Evolutionary conservation across 2,329 filamentous ascomycete species (phyloP).

Genomic region (Alternaria gaisen): DNA sequence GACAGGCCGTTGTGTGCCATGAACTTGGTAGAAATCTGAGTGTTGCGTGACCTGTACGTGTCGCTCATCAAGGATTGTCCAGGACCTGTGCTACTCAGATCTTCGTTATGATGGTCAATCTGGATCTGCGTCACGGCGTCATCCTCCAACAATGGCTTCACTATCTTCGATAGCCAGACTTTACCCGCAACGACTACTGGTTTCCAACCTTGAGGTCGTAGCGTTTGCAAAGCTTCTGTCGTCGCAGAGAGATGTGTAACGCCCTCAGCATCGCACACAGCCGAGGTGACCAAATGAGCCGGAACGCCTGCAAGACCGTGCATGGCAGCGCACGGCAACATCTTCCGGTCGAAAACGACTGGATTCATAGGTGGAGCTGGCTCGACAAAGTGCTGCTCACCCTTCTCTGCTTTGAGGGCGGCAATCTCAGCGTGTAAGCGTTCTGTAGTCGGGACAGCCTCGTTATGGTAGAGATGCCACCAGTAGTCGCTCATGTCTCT

Average conservation of each 20-base stretch:
- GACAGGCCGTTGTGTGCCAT: neutral
- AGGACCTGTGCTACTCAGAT: neutral
- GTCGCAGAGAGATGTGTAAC: conserved; percentile 6
- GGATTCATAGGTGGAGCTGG: neutral
- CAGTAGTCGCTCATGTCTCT: neutral
- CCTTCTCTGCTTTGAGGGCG: conserved; percentile 6
- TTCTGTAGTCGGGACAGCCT: conserved; percentile 1
- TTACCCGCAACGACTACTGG: neutral
- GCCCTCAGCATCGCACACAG: conserved; percentile 1
- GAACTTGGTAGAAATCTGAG: fast-evolving
- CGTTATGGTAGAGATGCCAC: neutral
- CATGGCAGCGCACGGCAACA: neutral
- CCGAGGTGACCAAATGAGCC: neutral
- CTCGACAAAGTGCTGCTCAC: neutral
- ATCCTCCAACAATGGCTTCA: conserved; percentile 16
- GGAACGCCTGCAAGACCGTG: neutral
- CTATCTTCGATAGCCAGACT: conserved; percentile 12
- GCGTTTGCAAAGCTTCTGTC: neutral
- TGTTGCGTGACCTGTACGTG: neutral
- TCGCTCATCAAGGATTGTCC: neutral
- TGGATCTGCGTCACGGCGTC: conserved; percentile 5
- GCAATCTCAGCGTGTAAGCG: neutral
- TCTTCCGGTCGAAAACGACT: neutral
- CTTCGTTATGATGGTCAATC: neutral
- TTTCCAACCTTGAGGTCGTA: conserved; percentile 9